Base-by-base conservation (phyloP, 352 stramenopile species). In the Phytophthora nicotianae region DNA sequence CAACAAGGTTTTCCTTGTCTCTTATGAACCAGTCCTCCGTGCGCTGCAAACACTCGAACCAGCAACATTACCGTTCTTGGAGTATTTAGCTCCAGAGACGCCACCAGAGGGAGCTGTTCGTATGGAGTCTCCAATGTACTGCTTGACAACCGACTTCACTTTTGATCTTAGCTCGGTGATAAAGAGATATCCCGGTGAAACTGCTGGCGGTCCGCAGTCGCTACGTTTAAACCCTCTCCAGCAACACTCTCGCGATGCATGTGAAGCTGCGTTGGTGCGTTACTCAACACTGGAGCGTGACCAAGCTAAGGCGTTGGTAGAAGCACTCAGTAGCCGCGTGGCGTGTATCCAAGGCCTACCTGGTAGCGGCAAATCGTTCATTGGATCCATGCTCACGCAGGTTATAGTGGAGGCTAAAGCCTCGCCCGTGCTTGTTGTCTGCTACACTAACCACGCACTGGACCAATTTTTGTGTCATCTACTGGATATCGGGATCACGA, bases 371-470 rank as follows among this genome's bases (percentile, higher is more conserved):
- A 97, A 97, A 50, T 94, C 81, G 24, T 96, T 91, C 50, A 86
- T 97, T 47, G 89, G 89, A 14, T 79, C 70, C 1, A 74, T 93
- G 17, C 78, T 96, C 27, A 88, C 81, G 21, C 69, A 80, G 38
- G 82, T 86, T 14, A 87, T 97, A 57, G 46, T 91, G 26, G 50
- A 75, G 16, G 68, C 68, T 8, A 59, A 72, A 5, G 48, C 80
- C 5, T 68, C 62, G 13, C 77, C 77, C 4, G 88, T 97, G 42
- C 63, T 97, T 5, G 81, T 82, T 52, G 84, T 97, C 8, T 97
- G 90, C 72, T 96, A 94, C 65, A 97, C 90, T 13, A 97, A 97
- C 70, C 88, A 97, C 60, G 88, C 90, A 11, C 75, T 97, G 41
- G 88, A 96, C 72, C 89, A 96, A 66, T 96, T 97, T 62, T 66